phyloP scores from a whole-genome alignment of 495 filamentous ascomycete genomes.

The Aspergillus panamensis region DNA sequence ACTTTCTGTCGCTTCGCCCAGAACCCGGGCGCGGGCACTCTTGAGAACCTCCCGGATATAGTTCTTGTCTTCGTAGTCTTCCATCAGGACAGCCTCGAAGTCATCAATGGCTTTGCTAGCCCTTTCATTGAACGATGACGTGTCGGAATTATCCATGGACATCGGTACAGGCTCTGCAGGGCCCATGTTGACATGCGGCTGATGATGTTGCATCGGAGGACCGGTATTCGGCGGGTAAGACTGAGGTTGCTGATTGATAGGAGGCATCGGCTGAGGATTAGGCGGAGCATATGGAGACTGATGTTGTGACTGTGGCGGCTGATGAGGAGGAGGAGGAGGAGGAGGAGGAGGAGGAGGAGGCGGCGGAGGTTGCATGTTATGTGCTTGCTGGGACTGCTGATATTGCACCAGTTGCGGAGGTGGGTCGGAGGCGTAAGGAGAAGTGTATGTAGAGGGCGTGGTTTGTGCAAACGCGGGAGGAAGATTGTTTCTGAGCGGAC shows the following conservation, averaged over 20 bases:
- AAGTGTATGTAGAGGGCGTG: constrained; percentile 40
- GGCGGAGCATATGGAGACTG: constrained; percentile 32
- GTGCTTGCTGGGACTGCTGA: constrained; percentile 30
- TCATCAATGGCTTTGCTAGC: constrained; percentile 50
- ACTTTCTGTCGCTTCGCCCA: constrained; percentile 41
- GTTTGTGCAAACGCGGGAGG: constrained; percentile 43
- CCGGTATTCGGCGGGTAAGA: constrained; percentile 27
- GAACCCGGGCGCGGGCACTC: constrained; percentile 44
- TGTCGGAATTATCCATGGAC: constrained; percentile 45
- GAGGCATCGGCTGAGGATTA: constrained; percentile 24
- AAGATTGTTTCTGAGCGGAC: constrained; percentile 42
- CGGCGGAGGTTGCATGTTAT: constrained; percentile 22
- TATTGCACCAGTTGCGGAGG: constrained; percentile 34
- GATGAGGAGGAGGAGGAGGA: not conserved
- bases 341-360: constrained; percentile 20
- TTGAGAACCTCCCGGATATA: constrained; percentile 50
- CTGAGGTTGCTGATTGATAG: constrained; percentile 26
- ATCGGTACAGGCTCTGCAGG: constrained; percentile 45
- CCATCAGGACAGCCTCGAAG: constrained; percentile 47
- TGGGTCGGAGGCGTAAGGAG: constrained; percentile 42
- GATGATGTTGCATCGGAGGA: constrained; percentile 26
- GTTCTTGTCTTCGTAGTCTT: constrained; percentile 50
- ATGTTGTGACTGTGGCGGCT: constrained; percentile 29
- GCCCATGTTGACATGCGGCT: constrained; percentile 15
- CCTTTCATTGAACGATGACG: constrained; percentile 44